These are phyloP conservation scores for Tephrocybe sp. DNA, from an alignment of 768 basidiomycete species.

Conservation along the genomic window DNA sequence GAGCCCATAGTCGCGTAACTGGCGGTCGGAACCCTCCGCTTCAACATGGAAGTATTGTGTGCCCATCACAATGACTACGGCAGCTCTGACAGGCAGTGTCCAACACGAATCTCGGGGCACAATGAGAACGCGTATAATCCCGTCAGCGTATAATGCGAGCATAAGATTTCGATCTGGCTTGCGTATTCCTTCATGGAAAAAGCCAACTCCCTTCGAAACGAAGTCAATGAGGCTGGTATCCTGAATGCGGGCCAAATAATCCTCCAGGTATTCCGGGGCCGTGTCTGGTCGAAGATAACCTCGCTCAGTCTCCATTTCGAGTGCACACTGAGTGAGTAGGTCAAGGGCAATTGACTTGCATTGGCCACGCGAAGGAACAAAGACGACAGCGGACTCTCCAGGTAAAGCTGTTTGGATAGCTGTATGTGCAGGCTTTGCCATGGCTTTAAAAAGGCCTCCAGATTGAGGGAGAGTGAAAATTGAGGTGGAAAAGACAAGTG, in stretches of 20 bases:
- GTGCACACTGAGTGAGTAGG: conserved; percentile 82
- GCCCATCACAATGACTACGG: conserved; percentile 85
- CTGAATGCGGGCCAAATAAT: conserved; percentile 54
- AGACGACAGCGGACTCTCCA: conserved; percentile 64
- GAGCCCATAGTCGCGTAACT: conserved; percentile 76
- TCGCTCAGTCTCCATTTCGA: conserved; percentile 63
- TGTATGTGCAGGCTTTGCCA: conserved; percentile 86
- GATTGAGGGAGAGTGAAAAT: conserved; percentile 88
- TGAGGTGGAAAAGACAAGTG: conserved; percentile 63
- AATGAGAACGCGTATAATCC: conserved; percentile 75
- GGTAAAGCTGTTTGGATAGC: conserved; percentile 52
- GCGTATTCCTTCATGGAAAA: conserved; percentile 74
- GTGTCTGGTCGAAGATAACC: conserved; percentile 63
- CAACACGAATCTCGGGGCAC: conserved; percentile 84
- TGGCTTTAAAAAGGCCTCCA: conserved; percentile 81
- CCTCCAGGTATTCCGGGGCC: conserved; percentile 54
- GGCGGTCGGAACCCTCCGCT: conserved; percentile 51
- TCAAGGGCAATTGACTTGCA: conserved; percentile 75
- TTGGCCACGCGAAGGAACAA: conserved; percentile 83
- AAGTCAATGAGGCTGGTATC: conserved; percentile 67
- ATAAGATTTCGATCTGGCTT: conserved; percentile 68
- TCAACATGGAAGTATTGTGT: conserved; percentile 75
- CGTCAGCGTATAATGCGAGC: conserved; percentile 79
- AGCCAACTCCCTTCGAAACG: conserved; percentile 81
- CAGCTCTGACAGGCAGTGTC: conserved; percentile 82